These are phyloP conservation scores for Pleurotus giganteus DNA, from an alignment of 768 basidiomycete genomes.

Conservation along the genomic window DNA sequence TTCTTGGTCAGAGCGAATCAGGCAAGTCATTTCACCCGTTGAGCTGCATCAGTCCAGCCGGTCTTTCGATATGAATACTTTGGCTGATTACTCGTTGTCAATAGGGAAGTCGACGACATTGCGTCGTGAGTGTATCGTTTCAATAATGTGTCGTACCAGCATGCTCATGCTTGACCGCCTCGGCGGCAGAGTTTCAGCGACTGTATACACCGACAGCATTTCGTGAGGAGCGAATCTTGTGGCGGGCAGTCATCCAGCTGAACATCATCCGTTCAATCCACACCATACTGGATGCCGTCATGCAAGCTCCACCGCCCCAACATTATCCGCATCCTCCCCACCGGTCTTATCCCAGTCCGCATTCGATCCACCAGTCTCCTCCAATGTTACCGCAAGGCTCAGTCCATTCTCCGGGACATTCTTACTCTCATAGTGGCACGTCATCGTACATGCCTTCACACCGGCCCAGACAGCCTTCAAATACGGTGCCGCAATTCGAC, in stretches of 20 bases:
- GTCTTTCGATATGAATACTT: constrained; percentile 2
- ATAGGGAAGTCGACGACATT: constrained; percentile 80
- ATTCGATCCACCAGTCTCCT: constrained; percentile 14
- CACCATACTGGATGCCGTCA: constrained; percentile 59
- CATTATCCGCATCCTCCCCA: constrained; percentile 29
- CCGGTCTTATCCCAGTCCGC: constrained; percentile 12
- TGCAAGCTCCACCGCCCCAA: constrained; percentile 29
- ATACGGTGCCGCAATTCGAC: constrained; percentile 11
- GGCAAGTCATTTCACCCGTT: constrained; percentile 42
- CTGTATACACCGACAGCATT: constrained; percentile 75
- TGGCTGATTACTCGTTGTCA: not conserved
- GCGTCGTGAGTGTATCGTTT: constrained; percentile 54
- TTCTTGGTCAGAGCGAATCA: constrained; percentile 83
- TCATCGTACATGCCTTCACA: not conserved
- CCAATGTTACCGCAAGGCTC: not conserved
- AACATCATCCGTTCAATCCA: constrained; percentile 79
- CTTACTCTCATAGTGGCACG: not conserved
- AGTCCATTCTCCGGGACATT: not conserved
- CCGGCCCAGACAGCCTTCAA: constrained; percentile 1
- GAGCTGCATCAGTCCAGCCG: constrained; percentile 11
- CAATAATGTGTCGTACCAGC: not conserved
- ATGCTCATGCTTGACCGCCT: constrained; percentile 11
- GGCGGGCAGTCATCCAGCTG: constrained; percentile 81
- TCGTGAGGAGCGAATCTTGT: constrained; percentile 72
- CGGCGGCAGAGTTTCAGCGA: constrained; percentile 64